Conservation (phyloP, 2,329 filamentous ascomycete genomes). For the Lachnellula willkommii region DNA sequence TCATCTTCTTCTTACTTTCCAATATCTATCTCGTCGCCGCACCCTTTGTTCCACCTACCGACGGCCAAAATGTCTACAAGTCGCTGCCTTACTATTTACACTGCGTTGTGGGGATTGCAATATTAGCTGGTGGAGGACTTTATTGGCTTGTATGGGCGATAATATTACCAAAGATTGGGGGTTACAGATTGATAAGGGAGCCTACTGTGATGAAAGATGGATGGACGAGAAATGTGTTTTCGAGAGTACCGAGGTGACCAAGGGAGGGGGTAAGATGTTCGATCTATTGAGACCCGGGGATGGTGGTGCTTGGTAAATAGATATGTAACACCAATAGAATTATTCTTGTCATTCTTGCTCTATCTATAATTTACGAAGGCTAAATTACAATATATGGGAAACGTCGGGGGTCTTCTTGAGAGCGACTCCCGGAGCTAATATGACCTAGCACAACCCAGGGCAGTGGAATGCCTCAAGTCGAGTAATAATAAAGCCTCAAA, state of each 20-base stretch:
- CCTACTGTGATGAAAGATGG: conserved; percentile 53
- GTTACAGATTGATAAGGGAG: conserved; percentile 53
- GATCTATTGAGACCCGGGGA: no score
- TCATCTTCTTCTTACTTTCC: conserved; percentile 54
- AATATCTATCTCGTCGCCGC: conserved; percentile 58
- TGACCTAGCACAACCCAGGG: no score
- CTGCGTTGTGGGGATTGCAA: conserved; percentile 51
- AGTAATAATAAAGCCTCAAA: no score
- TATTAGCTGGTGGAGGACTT: conserved; percentile 47
- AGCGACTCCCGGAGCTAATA: no score
- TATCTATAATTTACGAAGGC: no score
- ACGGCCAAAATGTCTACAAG: conserved; percentile 49
- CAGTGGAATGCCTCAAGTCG: no score
- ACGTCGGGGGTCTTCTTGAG: no score
- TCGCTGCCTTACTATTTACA: conserved; percentile 53
- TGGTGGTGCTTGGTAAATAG: no score
- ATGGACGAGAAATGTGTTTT: conserved; percentile 55
- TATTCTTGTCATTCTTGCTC: no score
- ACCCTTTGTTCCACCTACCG: conserved; percentile 50
- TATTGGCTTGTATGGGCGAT: conserved; percentile 54
- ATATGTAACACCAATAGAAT: no score
- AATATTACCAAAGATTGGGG: conserved; percentile 46
- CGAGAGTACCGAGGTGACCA: conserved; percentile 15
- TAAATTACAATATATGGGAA: no score
- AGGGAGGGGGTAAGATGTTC: not conserved